Conservation (phyloP, 139 green algal genomes). For the Astrephomene gubernaculifera region DNA sequence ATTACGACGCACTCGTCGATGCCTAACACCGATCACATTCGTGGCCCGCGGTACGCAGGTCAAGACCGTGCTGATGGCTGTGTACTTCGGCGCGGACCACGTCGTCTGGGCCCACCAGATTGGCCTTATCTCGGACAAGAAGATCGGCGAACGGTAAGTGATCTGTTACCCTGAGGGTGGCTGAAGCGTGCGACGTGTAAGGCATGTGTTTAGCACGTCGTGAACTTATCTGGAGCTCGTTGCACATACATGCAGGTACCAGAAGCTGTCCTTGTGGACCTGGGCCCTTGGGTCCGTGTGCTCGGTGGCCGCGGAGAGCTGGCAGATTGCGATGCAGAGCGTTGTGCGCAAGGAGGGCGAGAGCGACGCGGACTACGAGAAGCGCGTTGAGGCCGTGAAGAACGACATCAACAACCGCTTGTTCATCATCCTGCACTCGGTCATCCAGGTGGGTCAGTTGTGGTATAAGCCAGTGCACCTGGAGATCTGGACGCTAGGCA, state of each 20-base stretch:
- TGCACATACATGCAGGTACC: no score
- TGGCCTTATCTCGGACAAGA: constrained; percentile 82
- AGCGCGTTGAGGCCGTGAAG: constrained; percentile 63
- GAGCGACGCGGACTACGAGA: constrained; percentile 68
- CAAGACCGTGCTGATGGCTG: constrained; percentile 87
- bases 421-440: constrained; percentile 78
- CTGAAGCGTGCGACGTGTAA: no score
- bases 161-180: no score
- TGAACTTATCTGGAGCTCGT: no score
- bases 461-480: no score
- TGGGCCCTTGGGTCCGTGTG: constrained; percentile 69
- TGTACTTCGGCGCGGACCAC: constrained; percentile 95
- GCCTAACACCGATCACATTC: no score
- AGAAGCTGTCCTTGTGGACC: constrained; percentile 68
- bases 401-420: constrained; percentile 70
- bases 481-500: no score
- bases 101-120: constrained; percentile 91
- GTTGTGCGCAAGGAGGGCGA: constrained; percentile 61
- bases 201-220: no score
- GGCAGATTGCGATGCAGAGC: constrained; percentile 25
- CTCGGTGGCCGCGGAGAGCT: constrained; percentile 58
- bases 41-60: constrained; percentile 64
- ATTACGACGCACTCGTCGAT: no score
- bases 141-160: constrained; percentile 62
- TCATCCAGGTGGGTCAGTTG: constrained; percentile 81